Base-by-base conservation (phyloP, 768 basidiomycete genomes). In the Termitomyces titanicus region DNA sequence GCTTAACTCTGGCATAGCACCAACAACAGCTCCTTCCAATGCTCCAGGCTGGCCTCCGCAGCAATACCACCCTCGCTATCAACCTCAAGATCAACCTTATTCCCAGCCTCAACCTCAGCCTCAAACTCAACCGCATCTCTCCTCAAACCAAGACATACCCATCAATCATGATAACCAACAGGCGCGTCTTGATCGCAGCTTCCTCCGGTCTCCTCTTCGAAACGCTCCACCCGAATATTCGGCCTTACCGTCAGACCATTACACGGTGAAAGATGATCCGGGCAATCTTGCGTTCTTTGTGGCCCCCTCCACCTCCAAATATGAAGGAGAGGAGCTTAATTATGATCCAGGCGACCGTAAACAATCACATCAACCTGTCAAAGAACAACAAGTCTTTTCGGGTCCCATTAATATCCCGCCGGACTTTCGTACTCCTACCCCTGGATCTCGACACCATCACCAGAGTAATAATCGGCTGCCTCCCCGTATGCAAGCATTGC, bases 401-500 rank as follows among this genome's bases (percentile, higher is more conserved):
- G 51, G 18, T 25, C 39, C 51, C 9, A 33, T 46, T 5, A 57
- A 54, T 47, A 53, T 43, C 25, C 42, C 53, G 18, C 25, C 56
- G 17, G 58, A 48, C 43, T 51, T 57, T 47, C 55, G 57, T 53
- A 31, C 40, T 22, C 45, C 53, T 4, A 49, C 31, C 11, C 49
- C 57, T 38, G 53, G 33, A 54, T 50, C 53, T 46, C 60, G 60
- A 3, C 50, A 52, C 8, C 40, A 47, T 53, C 51, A 51, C 24
- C 48, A 47, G 50, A 56, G n/a, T 15, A 58, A 60, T 40, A 43
- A 52, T 20, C 59, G 59, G 38, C 53, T 63, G 33, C 61, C 61
- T 37, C 61, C 61, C 3, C 61, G 61, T 17, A 63, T 63, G 61
- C 61, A 63, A 44, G 61, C 61, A 33, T 33, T 63, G 12, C 61